Evolutionary conservation across 1,284 basidiomycete species (phyloP).

Genomic region (Meripilus lineatus): DNA sequence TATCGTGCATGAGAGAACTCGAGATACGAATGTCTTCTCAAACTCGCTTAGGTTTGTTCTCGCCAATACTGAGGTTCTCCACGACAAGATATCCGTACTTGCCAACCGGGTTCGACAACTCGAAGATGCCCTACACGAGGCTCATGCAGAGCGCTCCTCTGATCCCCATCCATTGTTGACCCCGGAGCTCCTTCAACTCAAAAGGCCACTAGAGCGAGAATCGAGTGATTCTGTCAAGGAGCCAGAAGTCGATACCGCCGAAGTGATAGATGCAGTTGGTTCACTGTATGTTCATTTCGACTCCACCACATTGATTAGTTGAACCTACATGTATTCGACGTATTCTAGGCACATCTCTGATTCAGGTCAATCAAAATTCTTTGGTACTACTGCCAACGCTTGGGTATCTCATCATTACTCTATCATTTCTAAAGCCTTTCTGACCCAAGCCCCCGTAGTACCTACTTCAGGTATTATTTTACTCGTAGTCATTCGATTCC

Average conservation of each 20-base stretch:
- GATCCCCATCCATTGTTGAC: conserved; percentile 52
- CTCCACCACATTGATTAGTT: conserved; percentile 2
- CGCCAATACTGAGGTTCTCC: conserved; percentile 62
- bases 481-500: background rate
- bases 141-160: conserved; percentile 40
- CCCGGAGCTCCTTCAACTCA: conserved; percentile 57
- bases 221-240: conserved; percentile 25
- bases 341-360: conserved; percentile 50
- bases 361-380: conserved; percentile 57
- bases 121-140: conserved; percentile 56
- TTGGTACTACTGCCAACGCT: conserved; percentile 59
- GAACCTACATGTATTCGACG: conserved; percentile 7
- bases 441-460: conserved; percentile 24
- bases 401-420: conserved; percentile 49
- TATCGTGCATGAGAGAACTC: too few species aligned
- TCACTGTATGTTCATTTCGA: conserved; percentile 44
- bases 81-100: conserved; percentile 60
- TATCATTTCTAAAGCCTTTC: conserved; percentile 8
- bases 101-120: conserved; percentile 56
- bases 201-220: conserved; percentile 54
- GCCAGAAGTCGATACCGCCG: conserved; percentile 36
- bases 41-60: conserved; percentile 51
- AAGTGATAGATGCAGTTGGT: conserved; percentile 56
- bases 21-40: conserved; percentile 9
- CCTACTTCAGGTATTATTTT: conserved; percentile 28